Evolutionary conservation across 441 rosid species (phyloP).

Genomic region (Corymbia citriodora): DNA sequence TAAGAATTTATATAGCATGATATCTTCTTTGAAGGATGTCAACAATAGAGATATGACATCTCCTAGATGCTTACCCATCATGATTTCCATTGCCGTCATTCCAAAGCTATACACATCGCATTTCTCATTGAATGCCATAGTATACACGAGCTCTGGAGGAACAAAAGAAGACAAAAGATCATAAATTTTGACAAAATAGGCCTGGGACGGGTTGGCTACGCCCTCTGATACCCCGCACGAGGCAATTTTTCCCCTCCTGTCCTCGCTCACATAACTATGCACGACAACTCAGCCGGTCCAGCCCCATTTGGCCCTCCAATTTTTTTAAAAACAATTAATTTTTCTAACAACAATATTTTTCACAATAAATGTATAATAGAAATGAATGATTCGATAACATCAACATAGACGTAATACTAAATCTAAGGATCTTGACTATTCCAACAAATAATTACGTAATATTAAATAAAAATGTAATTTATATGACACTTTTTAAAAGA

Average conservation of each 20-base stretch:
- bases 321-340: rapidly evolving
- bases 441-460: background rate
- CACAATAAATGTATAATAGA: background rate
- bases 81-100: background rate
- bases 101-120: background rate
- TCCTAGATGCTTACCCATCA: background rate
- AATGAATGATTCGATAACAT: background rate
- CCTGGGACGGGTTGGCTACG: background rate
- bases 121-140: background rate
- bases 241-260: background rate
- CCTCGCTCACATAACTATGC: background rate
- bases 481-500: background rate
- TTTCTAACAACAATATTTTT: background rate
- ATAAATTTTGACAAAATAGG: background rate
- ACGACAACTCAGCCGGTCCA: background rate
- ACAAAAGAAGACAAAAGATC: background rate
- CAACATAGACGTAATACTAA: background rate
- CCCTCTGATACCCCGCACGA: background rate
- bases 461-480: background rate
- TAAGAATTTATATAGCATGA: background rate
- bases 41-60: background rate
- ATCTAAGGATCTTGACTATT: background rate
- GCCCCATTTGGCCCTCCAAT: background rate
- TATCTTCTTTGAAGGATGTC: background rate
- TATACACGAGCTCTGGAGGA: background rate